Percentiles rank a stretch among this genome's conserved stretches.
Evolutionary conservation across 805 yeast genomes (phyloP).

Genomic region (Jamesozyma lodderae): DNA sequence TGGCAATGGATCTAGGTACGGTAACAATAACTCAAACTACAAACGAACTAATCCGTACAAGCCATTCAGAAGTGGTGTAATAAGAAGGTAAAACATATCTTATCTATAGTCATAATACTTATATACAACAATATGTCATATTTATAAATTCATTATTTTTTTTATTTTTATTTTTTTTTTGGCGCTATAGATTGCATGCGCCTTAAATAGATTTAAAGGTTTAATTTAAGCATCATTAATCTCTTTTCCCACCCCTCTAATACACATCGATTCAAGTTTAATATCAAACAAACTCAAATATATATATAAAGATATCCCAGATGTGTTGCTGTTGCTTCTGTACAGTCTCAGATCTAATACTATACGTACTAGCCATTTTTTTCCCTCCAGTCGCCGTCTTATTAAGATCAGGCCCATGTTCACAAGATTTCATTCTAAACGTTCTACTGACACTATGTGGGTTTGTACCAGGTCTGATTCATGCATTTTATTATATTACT

Average conservation of each 20-base stretch:
- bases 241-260: too few relatives aligned
- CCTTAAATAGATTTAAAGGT: too few relatives aligned
- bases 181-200: too few relatives aligned
- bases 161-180: too few relatives aligned
- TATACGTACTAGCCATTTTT: constrained; percentile 51
- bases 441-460: constrained; percentile 61
- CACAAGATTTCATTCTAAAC: constrained; percentile 49
- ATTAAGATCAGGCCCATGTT: constrained; percentile 53
- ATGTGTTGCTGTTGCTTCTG: constrained; percentile 18
- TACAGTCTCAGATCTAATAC: constrained; percentile 41
- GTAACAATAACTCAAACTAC: constrained; percentile 3
- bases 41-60: constrained; percentile 16
- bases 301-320: neutral
- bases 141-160: too few relatives aligned
- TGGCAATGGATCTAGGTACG: neutral
- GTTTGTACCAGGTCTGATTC: constrained; percentile 66
- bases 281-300: neutral
- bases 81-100: constrained; percentile 2
- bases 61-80: constrained; percentile 20
- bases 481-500: constrained; percentile 45
- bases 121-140: too few relatives aligned
- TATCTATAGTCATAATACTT: too few relatives aligned
- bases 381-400: constrained; percentile 71
- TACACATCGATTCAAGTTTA: neutral
- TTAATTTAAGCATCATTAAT: too few relatives aligned